Evolutionary conservation across 2,329 filamentous ascomycete species (phyloP), one percentile per base, ranked within the genome.

Genomic region (Claviceps pusilla): DNA sequence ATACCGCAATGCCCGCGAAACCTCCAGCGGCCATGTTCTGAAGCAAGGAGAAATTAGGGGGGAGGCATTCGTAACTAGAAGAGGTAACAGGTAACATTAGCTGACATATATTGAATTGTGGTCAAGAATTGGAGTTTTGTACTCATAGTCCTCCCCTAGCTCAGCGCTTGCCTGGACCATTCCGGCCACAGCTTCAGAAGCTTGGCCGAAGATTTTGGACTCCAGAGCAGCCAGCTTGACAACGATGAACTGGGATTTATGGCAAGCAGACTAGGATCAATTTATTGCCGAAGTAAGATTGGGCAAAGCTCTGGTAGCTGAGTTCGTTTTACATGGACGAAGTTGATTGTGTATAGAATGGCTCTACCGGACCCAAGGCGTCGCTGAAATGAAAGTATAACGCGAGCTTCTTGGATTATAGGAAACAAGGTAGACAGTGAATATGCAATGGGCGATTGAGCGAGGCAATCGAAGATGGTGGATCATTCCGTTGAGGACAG

Each of bases 11-110:
- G 63, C 93, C 93, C 56, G 93, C 93, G 72, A 97, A 96, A 62
- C 93, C 93, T 69, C 93, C 93, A 54, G 93, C 93, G 59, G 84
- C 76, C 89, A 97, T 96, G 72, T 97, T 98, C 68, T 93, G 89
- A 60, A 86, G 74, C 66, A 97, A 78, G 63, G 89, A 93, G 76
- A 95, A 95, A 72, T 95, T 95, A 60, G 90, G 87, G 59, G 91
- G 90, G 55, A 98, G 81, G 60, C 85, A 84, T 79, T 97, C 91
- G 79, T 97, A 97, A 73, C 80, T 84, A 52, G n/a, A 53, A 31
- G 24, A 29, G 24, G 14, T 31, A n/a, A n/a, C 12, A 14, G 7
- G 24, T 33, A 19, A 33, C 5, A 19, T 52, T 47, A 52, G 51
- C 14, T 48, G 19, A 24, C 11, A 39, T 31, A 33, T 24, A 52